Evolutionary conservation across 306 rosid genomes (phyloP), one percentile per base, ranked within the genome.

Genomic region (Elaeagnus macrophylla): DNA sequence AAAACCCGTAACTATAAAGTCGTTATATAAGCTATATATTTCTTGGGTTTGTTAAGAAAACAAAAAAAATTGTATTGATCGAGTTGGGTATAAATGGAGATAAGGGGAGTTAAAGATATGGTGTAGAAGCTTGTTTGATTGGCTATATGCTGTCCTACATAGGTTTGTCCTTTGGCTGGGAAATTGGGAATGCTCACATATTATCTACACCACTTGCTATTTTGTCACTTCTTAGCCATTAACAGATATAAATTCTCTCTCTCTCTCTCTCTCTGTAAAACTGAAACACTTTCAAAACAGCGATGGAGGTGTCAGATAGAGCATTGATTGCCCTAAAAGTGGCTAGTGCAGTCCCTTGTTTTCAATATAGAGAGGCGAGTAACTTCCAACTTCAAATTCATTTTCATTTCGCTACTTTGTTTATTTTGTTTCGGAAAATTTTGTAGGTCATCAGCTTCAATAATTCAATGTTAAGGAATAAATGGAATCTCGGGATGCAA

Each of bases 271-370:
- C 48, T 1, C 19, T 7, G 9, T 14, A 10, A 14, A 17, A 10
- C 45, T 59, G 15, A 17, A 37, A 9, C 2, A 7, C 53, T 8
- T 48, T 16, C 10, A 3, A 45, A n/a, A 53, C 37, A 25, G 69
- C 59, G 67, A 79, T 82, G 91, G 64, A 20, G 35, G 52, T 81
- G 67, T 72, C 80, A 68, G 66, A 25, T 41, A 5, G 74, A 41
- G 60, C 62, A 15, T 25, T 25, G 32, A 45, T 72, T 50, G 59
- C 62, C 17, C 71, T 78, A 10, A 51, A 25, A 61, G 52, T 75
- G 64, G 69, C 73, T 11, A 12, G 67, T 50, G 65, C 88, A 32
- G 9, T 71, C 25, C 61, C 79, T 74, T 75, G 75, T 8, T 53
- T 76, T 37, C 72, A 76, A 53, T 39, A 16, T 61, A 72, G 56